A percentile compares a stretch with the other conserved stretches of the same genome.
Evolutionary conservation across 2,329 filamentous ascomycete genomes (phyloP).

Genomic region (Neofusicoccum kwambonambiense): DNA sequence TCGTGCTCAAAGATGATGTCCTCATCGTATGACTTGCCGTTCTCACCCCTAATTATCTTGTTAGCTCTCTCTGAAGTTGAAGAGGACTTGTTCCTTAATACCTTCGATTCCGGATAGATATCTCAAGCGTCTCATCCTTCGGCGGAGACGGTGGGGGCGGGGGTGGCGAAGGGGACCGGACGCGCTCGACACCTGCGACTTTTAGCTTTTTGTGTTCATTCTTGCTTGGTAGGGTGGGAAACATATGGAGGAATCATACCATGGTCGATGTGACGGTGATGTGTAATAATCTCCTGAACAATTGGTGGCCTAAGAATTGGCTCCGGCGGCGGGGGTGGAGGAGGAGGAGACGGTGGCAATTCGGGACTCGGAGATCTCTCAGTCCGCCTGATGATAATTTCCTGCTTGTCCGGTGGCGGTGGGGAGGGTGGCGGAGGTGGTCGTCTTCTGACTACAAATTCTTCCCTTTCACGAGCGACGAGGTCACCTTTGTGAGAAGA

Average conservation of each 20-base stretch:
- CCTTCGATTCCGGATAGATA: conserved; percentile 49
- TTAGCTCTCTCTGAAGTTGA: background rate
- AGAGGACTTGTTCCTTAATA: background rate
- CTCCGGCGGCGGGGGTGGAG: conserved; percentile 52
- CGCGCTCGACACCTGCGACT: conserved; percentile 44
- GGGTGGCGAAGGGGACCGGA: conserved; percentile 49
- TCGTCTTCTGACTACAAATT: conserved; percentile 41
- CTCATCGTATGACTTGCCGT: conserved; percentile 57
- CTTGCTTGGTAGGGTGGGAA: background rate
- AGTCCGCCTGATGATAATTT: conserved; percentile 48
- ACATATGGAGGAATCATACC: conserved; percentile 53
- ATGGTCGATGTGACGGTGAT: conserved; percentile 84
- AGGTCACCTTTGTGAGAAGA: conserved; percentile 35
- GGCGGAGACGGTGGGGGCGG: conserved; percentile 49
- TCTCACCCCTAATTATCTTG: conserved; percentile 22
- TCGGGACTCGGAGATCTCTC: conserved; percentile 52
- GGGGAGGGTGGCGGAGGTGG: conserved; percentile 34
- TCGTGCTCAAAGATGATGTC: conserved; percentile 65
- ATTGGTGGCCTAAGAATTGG: conserved; percentile 75
- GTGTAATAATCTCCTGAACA: conserved; percentile 84
- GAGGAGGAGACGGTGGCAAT: conserved; percentile 43
- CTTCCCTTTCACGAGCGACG: conserved; percentile 41
- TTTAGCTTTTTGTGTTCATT: conserved; percentile 15
- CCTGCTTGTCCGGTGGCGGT: conserved; percentile 39
- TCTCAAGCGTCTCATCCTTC: conserved; percentile 55